Base-by-base conservation (phyloP, 2,329 filamentous ascomycete species). In the Fonsecaea pedrosoi region DNA sequence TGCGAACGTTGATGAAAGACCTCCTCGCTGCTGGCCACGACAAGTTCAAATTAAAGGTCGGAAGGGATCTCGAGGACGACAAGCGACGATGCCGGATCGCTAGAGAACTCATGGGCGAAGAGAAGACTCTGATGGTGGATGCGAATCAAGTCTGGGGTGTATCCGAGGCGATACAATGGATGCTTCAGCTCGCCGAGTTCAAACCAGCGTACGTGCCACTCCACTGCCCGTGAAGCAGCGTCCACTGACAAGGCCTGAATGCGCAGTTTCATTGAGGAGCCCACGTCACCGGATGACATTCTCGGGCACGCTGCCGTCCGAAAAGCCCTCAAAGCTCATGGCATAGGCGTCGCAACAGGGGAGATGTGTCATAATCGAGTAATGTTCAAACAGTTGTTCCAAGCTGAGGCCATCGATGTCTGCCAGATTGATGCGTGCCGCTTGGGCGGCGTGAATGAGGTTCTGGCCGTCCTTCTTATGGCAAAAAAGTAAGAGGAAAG, bases 391-490 rank as follows among this genome's bases (percentile, higher is more conserved):
- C 70, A 73, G n/a, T 38, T 73, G 5, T 62, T 72, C 6, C 70
- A 71, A 62, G 71, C 71, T 8, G 69, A 60, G 57, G 60, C 70
- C 18, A 65, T 68, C 9, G 67, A 69, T 42, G 53, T 62, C 13
- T 63, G 62, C 21, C 71, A 73, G 34, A 60, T 67, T 15, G 70
- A 72, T 62, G 69, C 67, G 7, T 70, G 68, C 42, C 67, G 70
- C 12, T 42, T 72, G 2, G 71, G 66, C 7, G 64, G 70, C 15
- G 63, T 72, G 1, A 72, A 73, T 18, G 69, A 73, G 54, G 92
- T 94, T 32, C 84, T 97, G 30, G 92, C 93, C n/a, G 92, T 97
- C 48, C 81, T 97, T 40, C 85, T 97, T 53, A 90, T 97, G 81
- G 93, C 93, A 13, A 45, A 40, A 35, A 60, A 60, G 58, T 60